Conservation (phyloP, 163 green algal species). For the Chlamydomonas reinhardtii region DNA sequence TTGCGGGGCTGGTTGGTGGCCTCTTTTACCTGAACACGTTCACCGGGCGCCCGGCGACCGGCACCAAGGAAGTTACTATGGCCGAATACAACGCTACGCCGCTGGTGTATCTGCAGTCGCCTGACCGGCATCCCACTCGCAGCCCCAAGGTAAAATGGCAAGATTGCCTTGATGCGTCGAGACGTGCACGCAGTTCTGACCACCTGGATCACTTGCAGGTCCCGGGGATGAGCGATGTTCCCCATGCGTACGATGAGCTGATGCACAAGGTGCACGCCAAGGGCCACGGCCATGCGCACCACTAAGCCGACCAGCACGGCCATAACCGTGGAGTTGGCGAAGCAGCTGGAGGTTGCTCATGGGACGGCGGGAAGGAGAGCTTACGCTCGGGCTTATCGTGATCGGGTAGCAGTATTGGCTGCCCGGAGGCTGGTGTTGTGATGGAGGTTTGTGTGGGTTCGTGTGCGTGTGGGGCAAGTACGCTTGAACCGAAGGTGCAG, state of each 20-base stretch:
- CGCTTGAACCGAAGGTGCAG: too few relatives aligned
- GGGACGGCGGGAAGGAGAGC: too few relatives aligned
- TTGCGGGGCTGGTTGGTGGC: slow-evolving; percentile 18
- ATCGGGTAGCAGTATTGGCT: too few relatives aligned
- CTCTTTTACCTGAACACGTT: slow-evolving; percentile 19
- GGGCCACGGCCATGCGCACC: slow-evolving; percentile 35
- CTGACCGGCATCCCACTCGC: slow-evolving; percentile 8
- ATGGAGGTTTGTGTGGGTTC: too few relatives aligned
- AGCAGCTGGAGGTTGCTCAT: not conserved
- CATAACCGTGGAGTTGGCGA: not conserved
- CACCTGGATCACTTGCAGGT: not conserved
- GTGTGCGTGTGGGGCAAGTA: too few relatives aligned
- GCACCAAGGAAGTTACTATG: slow-evolving; percentile 25
- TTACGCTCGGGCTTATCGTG: too few relatives aligned
- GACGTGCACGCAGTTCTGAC: not conserved
- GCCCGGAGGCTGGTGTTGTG: too few relatives aligned
- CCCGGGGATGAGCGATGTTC: slow-evolving; percentile 34
- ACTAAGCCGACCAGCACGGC: too few relatives aligned
- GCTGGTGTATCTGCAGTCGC: slow-evolving; percentile 19
- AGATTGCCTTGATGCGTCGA: slow-evolving; percentile 19
- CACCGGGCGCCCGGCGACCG: not conserved
- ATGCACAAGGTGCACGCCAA: slow-evolving; percentile 36
- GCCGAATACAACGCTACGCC: slow-evolving; percentile 48
- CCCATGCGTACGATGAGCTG: slow-evolving; percentile 23
- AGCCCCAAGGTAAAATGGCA: slow-evolving; percentile 7